phyloP scores from a whole-genome alignment of 2,329 filamentous ascomycete species.

The Calycina herbarum region DNA sequence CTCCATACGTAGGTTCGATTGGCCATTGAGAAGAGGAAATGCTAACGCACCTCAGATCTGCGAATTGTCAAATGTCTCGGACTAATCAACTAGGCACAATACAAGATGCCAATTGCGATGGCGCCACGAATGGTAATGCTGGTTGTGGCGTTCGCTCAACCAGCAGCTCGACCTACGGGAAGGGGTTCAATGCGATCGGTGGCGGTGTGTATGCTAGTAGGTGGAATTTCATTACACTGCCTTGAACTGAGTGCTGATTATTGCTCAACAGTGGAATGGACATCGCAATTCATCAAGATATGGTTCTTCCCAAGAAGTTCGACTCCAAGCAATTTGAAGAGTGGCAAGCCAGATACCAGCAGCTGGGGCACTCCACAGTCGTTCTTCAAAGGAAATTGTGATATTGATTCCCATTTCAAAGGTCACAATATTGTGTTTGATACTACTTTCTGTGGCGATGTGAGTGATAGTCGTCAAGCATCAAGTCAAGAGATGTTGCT shows the following conservation, averaged over 20 bases:
- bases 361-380: slow-evolving; percentile 69
- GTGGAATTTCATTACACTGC: slow-evolving; percentile 42
- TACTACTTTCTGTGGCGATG: slow-evolving; percentile 72
- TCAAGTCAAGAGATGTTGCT: neutral
- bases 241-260: neutral
- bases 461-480: neutral
- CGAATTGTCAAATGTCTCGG: slow-evolving; percentile 37
- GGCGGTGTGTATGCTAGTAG: slow-evolving; percentile 58
- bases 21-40: neutral
- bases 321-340: slow-evolving; percentile 64
- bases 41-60: neutral
- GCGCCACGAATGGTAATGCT: slow-evolving; percentile 30
- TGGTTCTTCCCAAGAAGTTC: slow-evolving; percentile 70
- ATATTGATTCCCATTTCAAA: slow-evolving; percentile 64
- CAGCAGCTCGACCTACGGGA: slow-evolving; percentile 50
- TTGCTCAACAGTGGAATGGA: slow-evolving; percentile 36
- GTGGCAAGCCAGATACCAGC: slow-evolving; percentile 56
- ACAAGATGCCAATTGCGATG: slow-evolving; percentile 20
- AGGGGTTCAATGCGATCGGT: slow-evolving; percentile 62
- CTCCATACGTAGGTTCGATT: slow-evolving; percentile 55
- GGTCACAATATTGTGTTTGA: slow-evolving; percentile 72
- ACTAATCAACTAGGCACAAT: slow-evolving; percentile 34
- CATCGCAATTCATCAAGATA: slow-evolving; percentile 63
- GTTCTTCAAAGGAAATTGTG: slow-evolving; percentile 60
- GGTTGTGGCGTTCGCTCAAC: slow-evolving; percentile 50